Base-by-base conservation (phyloP, 768 basidiomycete genomes). In the Macrolepiota fuliginosa region DNA sequence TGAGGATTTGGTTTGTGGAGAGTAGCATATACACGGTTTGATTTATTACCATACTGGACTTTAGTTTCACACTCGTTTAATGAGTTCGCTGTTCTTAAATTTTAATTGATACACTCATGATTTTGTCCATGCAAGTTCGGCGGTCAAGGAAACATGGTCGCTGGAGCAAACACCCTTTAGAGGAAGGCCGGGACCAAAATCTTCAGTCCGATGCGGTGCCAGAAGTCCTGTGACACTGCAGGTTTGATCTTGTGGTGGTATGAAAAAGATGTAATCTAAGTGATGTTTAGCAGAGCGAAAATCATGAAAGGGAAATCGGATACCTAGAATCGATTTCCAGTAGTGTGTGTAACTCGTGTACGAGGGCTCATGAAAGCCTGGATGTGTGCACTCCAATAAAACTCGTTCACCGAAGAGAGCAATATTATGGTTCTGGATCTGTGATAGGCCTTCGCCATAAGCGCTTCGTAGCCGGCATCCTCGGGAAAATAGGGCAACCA, bases 341-440 rank as follows among this genome's bases (percentile, higher is more conserved):
- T 88, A 88, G 72, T 92, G 85, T 0, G 96, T 94, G 68, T 89
- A 96, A 69, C 89, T 92, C 39, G 95, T 96, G 78, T 88, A 98
- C 71, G 85, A 82, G 2, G 94, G 94, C 69, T 96, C 93, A 69
- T 82, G 73, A 11, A 73, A 77, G 3, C 93, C 93, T 19, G 73
- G 74, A 60, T 81, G 76, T 10, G 69, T 74, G 13, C 69, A 35
- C n/a, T 74, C 66, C 3, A 84, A 61, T 2, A 68, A 65, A 1
- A 78, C 71, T 65, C 89, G 76, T 50, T 74, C 71, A 1, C 87
- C 87, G 67, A 83, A 92, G 2, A 81, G 85, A 58, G 65, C 66
- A 4, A 76, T 25, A 37, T 62, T 58, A 27, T 39, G 25, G 62
- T 60, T n/a, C 59, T 57, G 35, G 56, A 54, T 60, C 62, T 40